Evolutionary conservation across 225 moss, liverwort and hornwort species (phyloP), one percentile per base, ranked within the genome.

Genomic region (Sphagnum contortum): DNA sequence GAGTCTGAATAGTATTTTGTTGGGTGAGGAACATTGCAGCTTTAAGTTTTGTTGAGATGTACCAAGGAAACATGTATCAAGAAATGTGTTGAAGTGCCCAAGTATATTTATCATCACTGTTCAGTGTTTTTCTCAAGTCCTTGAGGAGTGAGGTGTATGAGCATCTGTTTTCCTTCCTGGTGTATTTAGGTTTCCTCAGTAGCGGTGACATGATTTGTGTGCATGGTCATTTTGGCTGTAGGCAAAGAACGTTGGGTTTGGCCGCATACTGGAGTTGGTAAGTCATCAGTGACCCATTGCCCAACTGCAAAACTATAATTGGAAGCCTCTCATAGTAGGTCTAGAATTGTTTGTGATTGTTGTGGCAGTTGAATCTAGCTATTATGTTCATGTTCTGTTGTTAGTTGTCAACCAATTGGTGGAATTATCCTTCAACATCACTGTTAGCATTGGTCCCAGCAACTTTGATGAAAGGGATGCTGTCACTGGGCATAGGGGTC

Each of bases 171-270:
- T 29, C 29, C 29, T 1, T 29, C 29, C 29, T 29, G 29, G 46
- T 12, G 4, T 49, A 45, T 57, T 5, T 58, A n/a, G 13, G 44
- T n/a, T 55, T 2, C 3, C 45, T 46, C 11, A 46, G 50, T 9
- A 4, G 10, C 61, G 57, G 3, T 48, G 64, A 59, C 57, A 9
- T 59, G 45, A 54, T 59, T 50, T 44, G 9, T 63, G 47, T 49
- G 12, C 12, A 68, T 50, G 48, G 44, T 60, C 29, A 13, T 44
- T 50, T 68, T 5, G 47, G 48, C 8, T 63, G 71, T 81, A 88
- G 91, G 86, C 83, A 47, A 72, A 88, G 73, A 82, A 77, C 58
- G 91, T 91, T 54, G 82, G 86, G 4, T 88, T 88, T 74, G 71
- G 86, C 55, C 86, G 88, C 62, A 86, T 91, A 29, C 0, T 91